These are phyloP conservation scores for Venturia effusa DNA, from an alignment of 2,329 filamentous ascomycete genomes.

Conservation along the genomic window DNA sequence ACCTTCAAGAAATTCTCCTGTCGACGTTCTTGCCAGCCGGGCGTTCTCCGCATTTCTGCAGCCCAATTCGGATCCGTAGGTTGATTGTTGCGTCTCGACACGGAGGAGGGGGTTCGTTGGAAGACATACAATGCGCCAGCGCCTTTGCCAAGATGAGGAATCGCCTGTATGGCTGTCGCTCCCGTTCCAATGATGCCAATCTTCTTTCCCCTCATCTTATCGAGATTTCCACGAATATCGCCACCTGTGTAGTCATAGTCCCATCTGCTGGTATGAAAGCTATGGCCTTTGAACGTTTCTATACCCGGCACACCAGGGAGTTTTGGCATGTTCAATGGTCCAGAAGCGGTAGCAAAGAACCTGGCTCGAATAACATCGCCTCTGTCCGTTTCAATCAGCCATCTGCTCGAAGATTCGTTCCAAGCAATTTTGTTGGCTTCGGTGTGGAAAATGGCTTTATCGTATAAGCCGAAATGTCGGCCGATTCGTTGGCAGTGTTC, in stretches of 20 bases:
- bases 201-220: conserved; percentile 27
- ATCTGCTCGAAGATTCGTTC: conserved; percentile 31
- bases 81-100: conserved; percentile 22
- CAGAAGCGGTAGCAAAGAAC: conserved; percentile 31
- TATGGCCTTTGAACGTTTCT: conserved; percentile 27
- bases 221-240: conserved; percentile 15
- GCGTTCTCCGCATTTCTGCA: not conserved
- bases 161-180: conserved; percentile 28
- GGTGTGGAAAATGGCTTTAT: conserved; percentile 37
- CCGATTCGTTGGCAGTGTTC: conserved; percentile 36
- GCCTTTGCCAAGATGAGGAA: conserved; percentile 28
- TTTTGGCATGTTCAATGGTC: conserved; percentile 34
- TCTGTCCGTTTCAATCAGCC: conserved; percentile 20
- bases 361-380: conserved; percentile 22
- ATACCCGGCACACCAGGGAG: conserved; percentile 32
- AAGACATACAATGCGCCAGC: conserved; percentile 25
- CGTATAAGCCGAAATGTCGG: conserved; percentile 32
- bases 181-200: conserved; percentile 34
- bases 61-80: conserved; percentile 15
- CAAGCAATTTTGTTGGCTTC: conserved; percentile 33
- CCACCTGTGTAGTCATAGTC: conserved; percentile 31
- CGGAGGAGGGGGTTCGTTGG: conserved; percentile 29
- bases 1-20: conserved; percentile 33
- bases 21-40: conserved; percentile 41
- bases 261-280: conserved; percentile 33